Base-by-base conservation (phyloP, 768 basidiomycete genomes). In the Amanita pallidorosea region DNA sequence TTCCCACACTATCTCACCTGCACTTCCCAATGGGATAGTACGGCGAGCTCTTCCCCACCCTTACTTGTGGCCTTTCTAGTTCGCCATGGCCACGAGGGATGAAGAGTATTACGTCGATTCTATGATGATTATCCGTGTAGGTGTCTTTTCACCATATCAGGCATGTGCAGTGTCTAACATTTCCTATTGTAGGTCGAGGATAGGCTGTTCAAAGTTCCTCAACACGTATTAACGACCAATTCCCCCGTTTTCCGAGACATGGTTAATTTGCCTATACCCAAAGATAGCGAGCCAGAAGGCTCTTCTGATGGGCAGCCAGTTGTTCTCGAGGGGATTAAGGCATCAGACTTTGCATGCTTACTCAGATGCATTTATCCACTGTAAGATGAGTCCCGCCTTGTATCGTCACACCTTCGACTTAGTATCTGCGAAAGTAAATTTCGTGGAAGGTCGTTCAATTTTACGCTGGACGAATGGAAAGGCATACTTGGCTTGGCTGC, bases 361-460 rank as follows among this genome's bases (percentile, higher is more conserved):
- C 46, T 61, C 11, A 44, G 47, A 38, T 47, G 56, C 13, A 37
- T 65, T 27, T 62, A 55, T 47, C 67, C 65, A 31, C 17, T 22
- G 46, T 47, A 25, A 47, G 45, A 11, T n/a, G n/a, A n/a, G n/a
- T 29, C 29, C 13, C 22, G n/a, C 6, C 8, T 33, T 33, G 31
- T 13, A 11, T 33, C 18, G 17, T 37, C 6, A 37, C 17, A n/a
- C 13, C 18, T 37, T 37, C 6, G 1, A 18, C n/a, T 37, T 7
- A 37, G 35, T 4, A 33, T 37, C 1, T 18, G 7, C 7, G 9
- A 37, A 17, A 18, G 36, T n/a, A n/a, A 33, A 33, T 33, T 37
- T 18, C 17, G n/a, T 9, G 15, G n/a, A 18, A 37, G 4, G 18
- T 7, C 36, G 17, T 29, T 29, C 12, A 33, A 4, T 33, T 33